Evolutionary conservation across 345 rosid species (phyloP).

Genomic region (Rhodomyrtus tomentosa): DNA sequence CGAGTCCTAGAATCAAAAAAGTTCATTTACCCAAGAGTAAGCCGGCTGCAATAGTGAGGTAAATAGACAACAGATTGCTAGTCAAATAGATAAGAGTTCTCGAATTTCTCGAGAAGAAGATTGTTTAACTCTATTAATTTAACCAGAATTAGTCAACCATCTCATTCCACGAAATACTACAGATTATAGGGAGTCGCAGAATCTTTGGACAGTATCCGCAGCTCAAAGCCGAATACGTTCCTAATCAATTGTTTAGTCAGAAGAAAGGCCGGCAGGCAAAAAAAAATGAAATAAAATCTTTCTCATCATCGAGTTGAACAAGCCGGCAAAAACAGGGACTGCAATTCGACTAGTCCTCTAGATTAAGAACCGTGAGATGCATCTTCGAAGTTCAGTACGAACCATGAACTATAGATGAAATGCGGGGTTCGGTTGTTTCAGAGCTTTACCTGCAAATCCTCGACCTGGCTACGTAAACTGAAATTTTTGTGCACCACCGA

Average conservation of each 20-base stretch:
- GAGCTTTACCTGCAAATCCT: conserved; percentile 34
- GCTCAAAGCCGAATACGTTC: background rate
- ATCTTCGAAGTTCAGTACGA: background rate
- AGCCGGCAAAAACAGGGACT: background rate
- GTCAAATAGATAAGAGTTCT: background rate
- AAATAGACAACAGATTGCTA: background rate
- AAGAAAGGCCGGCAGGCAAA: background rate
- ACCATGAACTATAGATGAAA: background rate
- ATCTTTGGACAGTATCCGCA: background rate
- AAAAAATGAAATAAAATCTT: background rate
- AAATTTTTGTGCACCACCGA: conserved; percentile 46
- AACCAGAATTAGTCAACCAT: background rate
- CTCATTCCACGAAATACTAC: background rate
- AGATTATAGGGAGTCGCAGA: background rate
- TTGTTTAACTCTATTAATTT: background rate
- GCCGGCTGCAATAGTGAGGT: background rate
- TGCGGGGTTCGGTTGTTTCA: background rate
- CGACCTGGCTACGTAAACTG: conserved; percentile 32
- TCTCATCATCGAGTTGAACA: background rate
- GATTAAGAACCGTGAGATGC: background rate
- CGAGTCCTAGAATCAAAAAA: background rate
- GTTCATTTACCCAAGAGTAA: background rate
- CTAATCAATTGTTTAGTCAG: background rate
- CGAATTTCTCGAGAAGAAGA: background rate
- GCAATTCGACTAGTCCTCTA: background rate